Conservation (phyloP, 2,329 filamentous ascomycete genomes). For the Simplicillium aogashimaense region DNA sequence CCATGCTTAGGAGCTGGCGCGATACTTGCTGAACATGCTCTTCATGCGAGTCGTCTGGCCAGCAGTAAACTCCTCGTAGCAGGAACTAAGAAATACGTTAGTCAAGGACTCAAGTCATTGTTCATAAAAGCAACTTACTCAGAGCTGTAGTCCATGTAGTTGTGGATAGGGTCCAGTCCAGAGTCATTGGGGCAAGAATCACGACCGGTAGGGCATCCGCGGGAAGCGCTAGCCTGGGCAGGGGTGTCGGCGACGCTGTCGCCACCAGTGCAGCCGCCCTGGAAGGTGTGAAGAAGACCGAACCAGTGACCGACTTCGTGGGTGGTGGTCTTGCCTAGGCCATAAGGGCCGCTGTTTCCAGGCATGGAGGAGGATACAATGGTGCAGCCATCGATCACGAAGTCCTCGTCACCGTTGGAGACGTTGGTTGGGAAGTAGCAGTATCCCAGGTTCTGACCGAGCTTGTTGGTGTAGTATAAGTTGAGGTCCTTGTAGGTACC, state of each 20-base stretch:
- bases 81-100: conserved; percentile 22
- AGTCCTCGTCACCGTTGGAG: conserved; percentile 4
- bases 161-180: conserved; percentile 16
- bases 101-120: no score
- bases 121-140: conserved; percentile 26
- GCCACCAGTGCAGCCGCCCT: conserved; percentile 20
- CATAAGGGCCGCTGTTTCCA: conserved; percentile 20
- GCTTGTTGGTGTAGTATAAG: background rate
- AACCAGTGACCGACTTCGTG: conserved; percentile 11
- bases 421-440: background rate
- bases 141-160: conserved; percentile 18
- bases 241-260: conserved; percentile 28
- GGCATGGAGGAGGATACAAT: conserved; percentile 21
- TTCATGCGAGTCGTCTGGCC: conserved; percentile 30
- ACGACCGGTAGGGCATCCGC: conserved; percentile 19
- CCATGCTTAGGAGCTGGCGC: conserved; percentile 8
- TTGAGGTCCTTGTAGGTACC: background rate
- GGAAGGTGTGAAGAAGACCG: conserved; percentile 10
- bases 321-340: conserved; percentile 7
- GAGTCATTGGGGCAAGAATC: conserved; percentile 13
- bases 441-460: background rate
- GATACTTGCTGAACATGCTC: conserved; percentile 26
- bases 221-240: conserved; percentile 17
- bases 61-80: conserved; percentile 33
- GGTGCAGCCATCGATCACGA: conserved; percentile 23